Base-by-base conservation (phyloP, 2,329 filamentous ascomycete species). In the Ceratocystis harringtonii region DNA sequence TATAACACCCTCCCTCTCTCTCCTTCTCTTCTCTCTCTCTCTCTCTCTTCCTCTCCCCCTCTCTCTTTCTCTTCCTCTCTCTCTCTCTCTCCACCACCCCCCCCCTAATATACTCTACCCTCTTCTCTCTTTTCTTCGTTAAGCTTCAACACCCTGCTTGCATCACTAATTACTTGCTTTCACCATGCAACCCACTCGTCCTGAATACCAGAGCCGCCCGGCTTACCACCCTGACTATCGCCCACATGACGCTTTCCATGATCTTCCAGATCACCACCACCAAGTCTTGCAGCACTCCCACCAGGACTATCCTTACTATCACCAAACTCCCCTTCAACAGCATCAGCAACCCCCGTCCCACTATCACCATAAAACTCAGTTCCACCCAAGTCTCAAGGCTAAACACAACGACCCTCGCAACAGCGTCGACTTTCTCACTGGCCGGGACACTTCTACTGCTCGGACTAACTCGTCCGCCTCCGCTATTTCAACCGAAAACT, bases 341-440 rank as follows among this genome's bases (percentile, higher is more conserved):
- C n/a, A 52, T 12, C 48, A 52, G 7, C 48, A 52, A 12, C 19
- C 19, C 19, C 61, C 25, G 2, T 5, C 22, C 30, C 19, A 30
- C 1, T 25, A 50, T 45, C 43, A 32, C 10, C 44, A 48, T 19
- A 22, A 25, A 22, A 5, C 61, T 15, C 17, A 28, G n/a, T n/a
- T 30, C 10, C 48, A 36, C 62, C 62, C 19, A 50, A 36, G 15
- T 19, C 44, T 52, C 44, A 30, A 45, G 15, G 25, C n/a, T 7
- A 44, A 22, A 19, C 19, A 7, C 4, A 52, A 19, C 36, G 63
- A 64, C 52, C 63, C 63, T 5, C 63, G 63, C 19, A 44, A 30
- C 41, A 64, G 63, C 41, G 50, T 64, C 15, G 50, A 64, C 15
- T 64, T 64, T 19, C 44, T 64, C n/a, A 64, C 55, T 8, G 61